Evolutionary conservation across 139 green algal species (phyloP).

Genomic region (Dunaliella primolecta): DNA sequence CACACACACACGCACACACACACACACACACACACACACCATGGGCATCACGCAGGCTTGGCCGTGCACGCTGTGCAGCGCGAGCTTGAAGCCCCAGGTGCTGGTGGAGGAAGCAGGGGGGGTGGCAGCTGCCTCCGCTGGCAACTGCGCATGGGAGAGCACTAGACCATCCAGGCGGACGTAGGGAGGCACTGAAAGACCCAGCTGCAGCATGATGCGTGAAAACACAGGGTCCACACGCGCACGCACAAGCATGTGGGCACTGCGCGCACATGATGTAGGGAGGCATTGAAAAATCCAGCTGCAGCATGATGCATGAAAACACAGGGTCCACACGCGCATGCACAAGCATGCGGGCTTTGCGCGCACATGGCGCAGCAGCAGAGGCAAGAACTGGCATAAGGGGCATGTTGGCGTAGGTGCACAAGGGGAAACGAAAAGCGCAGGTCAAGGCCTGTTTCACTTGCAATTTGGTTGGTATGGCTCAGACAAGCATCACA

Average conservation of each 20-base stretch:
- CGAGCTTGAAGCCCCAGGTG: slow-evolving; percentile 33
- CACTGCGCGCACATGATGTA: slow-evolving; percentile 59
- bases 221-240: slow-evolving; percentile 43
- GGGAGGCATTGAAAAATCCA: slow-evolving; percentile 29
- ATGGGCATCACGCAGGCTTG: slow-evolving; percentile 52
- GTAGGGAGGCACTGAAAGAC: slow-evolving; percentile 23
- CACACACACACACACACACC: slow-evolving; percentile 18
- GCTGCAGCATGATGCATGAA: slow-evolving; percentile 33
- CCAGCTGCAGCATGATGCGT: slow-evolving; percentile 40
- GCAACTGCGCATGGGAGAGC: not conserved
- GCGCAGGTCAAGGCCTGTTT: too few relatives aligned
- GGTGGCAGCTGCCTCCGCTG: not conserved
- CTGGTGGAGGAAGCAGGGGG: not conserved
- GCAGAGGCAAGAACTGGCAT: not conserved
- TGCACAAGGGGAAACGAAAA: not conserved
- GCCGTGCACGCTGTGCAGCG: slow-evolving; percentile 51
- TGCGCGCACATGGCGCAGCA: slow-evolving; percentile 36
- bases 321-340: slow-evolving; percentile 38
- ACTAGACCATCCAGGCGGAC: slow-evolving; percentile 8
- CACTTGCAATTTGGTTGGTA: too few relatives aligned
- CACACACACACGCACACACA: not conserved
- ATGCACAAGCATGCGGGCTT: slow-evolving; percentile 35
- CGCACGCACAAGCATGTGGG: slow-evolving; percentile 32
- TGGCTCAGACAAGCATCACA: too few relatives aligned
- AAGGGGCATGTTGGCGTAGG: not conserved